These are phyloP conservation scores for Penicillium sp. DNA, from an alignment of 2,329 filamentous ascomycete genomes.

Conservation along the genomic window DNA sequence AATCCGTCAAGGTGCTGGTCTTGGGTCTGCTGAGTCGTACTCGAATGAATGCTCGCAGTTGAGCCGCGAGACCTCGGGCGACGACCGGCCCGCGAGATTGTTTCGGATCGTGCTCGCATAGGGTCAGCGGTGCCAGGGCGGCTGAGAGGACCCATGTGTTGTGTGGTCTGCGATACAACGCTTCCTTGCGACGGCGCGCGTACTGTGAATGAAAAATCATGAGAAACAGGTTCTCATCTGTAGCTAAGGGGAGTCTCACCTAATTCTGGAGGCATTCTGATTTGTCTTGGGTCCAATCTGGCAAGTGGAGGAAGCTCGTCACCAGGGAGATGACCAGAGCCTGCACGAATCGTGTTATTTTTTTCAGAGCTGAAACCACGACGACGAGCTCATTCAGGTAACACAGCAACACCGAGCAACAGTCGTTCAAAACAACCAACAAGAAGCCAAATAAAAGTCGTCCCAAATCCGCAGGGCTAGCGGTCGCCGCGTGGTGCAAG, in stretches of 20 bases:
- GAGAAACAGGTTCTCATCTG: slow-evolving; percentile 8
- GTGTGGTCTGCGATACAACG: slow-evolving; percentile 37
- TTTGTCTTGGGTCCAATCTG: slow-evolving; percentile 9
- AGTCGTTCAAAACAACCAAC: slow-evolving; percentile 1
- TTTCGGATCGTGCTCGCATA: slow-evolving; percentile 42
- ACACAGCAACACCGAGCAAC: background rate
- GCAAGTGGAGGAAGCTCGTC: slow-evolving; percentile 26
- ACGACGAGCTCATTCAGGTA: slow-evolving; percentile 16
- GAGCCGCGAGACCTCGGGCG: slow-evolving; percentile 47
- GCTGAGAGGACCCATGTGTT: slow-evolving; percentile 38
- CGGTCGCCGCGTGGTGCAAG: slow-evolving; percentile 22
- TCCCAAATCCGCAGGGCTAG: slow-evolving; percentile 12
- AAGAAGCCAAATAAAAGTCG: slow-evolving; percentile 1
- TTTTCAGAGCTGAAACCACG: background rate
- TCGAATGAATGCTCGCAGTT: slow-evolving; percentile 49
- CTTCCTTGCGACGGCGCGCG: slow-evolving; percentile 41
- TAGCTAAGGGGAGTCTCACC: slow-evolving; percentile 15
- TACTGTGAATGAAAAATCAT: slow-evolving; percentile 23
- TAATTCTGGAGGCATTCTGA: slow-evolving; percentile 24
- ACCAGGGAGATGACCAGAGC: slow-evolving; percentile 23
- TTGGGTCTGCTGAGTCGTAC: slow-evolving; percentile 44
- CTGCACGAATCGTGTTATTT: slow-evolving; percentile 16
- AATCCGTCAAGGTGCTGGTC: slow-evolving; percentile 44
- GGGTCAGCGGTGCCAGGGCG: slow-evolving; percentile 43
- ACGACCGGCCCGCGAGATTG: slow-evolving; percentile 39